Base-by-base conservation (phyloP, 225 moss, liverwort and hornwort genomes). In the Physcomitrellopsis africana region DNA sequence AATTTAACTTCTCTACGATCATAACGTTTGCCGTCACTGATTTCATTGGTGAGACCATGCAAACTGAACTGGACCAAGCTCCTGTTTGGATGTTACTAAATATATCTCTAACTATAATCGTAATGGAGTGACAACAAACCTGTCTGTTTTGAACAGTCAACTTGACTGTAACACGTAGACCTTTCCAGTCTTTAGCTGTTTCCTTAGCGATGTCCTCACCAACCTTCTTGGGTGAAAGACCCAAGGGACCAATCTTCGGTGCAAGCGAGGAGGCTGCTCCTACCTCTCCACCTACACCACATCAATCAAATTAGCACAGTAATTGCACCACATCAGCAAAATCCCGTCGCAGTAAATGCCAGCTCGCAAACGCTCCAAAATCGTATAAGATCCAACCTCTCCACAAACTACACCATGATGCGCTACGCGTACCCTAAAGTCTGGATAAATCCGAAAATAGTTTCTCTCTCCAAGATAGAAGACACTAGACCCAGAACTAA, bases 221-320 rank as follows among this genome's bases (percentile, higher is more conserved):
- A 0, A 84, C 0, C 61, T 84, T 86, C 78, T 83, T 86, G 0
- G 83, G 86, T 16, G 86, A 86, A 48, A 86, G 43, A 69, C 86
- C 83, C 22, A 86, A 57, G 12, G 86, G 86, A 5, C 86, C 86
- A 54, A 86, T 86, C 53, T 83, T 86, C 2, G 86, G 83, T 41
- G 86, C 86, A 29, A 86, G 83, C 29, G 86, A 86, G 20, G 86
- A 86, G 17, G 86, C 86, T 13, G 84, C 86, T 68, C 86, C 86
- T 26, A 86, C 83, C 76, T 86, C 85, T 60, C 85, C 85, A 59
- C 85, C 85, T 81, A 45, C n/a, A 63, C 4, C 11, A 27, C 47
- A 55, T 27, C 45, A 41, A 65, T 23, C 57, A 59, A 17, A 48
- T 49, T 23, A 43, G 14, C 10, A 18, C 23, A 54, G 27, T 0